Conservation (phyloP, 768 basidiomycete species). For the Thelephora aurantiotincta region DNA sequence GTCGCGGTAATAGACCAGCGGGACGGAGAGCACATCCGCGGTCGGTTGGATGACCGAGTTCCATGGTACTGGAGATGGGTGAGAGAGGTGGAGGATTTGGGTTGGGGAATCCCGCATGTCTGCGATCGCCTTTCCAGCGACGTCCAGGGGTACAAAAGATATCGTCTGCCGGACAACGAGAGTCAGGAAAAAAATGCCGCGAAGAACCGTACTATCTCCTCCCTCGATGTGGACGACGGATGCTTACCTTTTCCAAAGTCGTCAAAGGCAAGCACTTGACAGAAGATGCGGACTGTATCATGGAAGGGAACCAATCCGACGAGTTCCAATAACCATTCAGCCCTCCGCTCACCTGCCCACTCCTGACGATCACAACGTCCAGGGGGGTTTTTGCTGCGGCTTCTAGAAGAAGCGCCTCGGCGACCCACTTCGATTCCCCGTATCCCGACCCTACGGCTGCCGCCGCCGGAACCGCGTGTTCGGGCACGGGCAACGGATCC, state of each 20-base stretch:
- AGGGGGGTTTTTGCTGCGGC: constrained; percentile 9
- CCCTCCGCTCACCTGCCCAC: constrained; percentile 23
- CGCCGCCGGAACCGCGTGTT: constrained; percentile 2
- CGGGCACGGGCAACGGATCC: constrained; percentile 3
- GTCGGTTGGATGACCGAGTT: constrained; percentile 3
- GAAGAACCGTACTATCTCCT: constrained; percentile 2
- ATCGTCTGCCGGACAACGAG: neutral
- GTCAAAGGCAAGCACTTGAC: constrained; percentile 9
- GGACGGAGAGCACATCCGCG: constrained; percentile 3
- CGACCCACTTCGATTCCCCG: constrained; percentile 20
- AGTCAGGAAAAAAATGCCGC: neutral
- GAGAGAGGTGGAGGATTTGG: constrained; percentile 10
- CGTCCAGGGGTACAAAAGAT: constrained; percentile 11
- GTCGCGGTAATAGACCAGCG: constrained; percentile 7
- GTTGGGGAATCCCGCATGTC: constrained; percentile 7
- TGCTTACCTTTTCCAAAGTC: constrained; percentile 3
- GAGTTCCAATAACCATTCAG: constrained; percentile 20
- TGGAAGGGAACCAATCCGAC: constrained; percentile 22
- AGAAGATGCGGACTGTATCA: constrained; percentile 13
- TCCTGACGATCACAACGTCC: constrained; percentile 14
- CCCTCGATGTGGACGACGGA: constrained; percentile 2
- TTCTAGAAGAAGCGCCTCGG: constrained; percentile 11
- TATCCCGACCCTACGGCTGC: constrained; percentile 17
- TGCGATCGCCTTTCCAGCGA: constrained; percentile 7
- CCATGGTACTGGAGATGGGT: constrained; percentile 11